phyloP scores from a whole-genome alignment of 345 rosid species.

The Populus pruinosa region DNA sequence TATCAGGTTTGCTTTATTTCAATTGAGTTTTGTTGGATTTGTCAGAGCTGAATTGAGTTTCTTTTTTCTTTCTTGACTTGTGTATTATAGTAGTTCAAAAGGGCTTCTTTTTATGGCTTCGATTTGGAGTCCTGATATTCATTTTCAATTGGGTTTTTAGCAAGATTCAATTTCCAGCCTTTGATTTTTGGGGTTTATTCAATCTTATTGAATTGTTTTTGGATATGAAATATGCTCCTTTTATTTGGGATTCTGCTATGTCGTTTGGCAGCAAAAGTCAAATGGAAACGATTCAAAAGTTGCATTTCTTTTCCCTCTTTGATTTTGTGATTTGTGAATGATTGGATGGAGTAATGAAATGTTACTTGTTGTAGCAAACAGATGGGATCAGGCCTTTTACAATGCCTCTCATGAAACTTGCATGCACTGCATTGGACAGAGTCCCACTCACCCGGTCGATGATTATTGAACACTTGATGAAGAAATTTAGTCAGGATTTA shows the following conservation, averaged over 20 bases:
- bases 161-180: neutral
- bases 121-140: neutral
- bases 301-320: neutral
- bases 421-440: constrained; percentile 94
- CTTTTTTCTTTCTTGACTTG: neutral
- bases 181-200: neutral
- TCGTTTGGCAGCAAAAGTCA: no score
- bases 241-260: no score
- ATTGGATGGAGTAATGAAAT: constrained; percentile 15
- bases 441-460: constrained; percentile 78
- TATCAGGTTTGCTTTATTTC: constrained; percentile 57
- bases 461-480: constrained; percentile 55
- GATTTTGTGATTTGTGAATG: neutral
- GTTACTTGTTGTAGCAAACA: constrained; percentile 48
- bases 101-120: neutral
- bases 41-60: neutral
- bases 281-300: neutral
- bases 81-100: neutral
- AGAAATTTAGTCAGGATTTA: constrained; percentile 74
- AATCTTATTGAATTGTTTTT: neutral
- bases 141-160: neutral
- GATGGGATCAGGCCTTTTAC: constrained; percentile 98
- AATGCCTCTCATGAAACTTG: constrained; percentile 97
- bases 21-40: neutral
- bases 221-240: no score